phyloP scores from a whole-genome alignment of 108 stramenopile genomes.

The Fragilariopsis cylindrus region DNA sequence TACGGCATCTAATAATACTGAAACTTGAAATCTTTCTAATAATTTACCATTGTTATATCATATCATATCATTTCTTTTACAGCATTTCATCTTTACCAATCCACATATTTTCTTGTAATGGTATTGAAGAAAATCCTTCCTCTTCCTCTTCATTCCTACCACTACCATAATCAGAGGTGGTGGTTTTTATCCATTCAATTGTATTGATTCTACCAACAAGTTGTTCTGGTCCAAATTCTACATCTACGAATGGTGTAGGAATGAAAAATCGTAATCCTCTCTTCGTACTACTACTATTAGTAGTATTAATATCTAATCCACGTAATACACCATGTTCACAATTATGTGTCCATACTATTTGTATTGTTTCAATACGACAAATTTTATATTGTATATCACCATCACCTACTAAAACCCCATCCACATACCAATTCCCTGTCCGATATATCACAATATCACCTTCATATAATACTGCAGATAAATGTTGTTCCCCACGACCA shows the following conservation, averaged over 20 bases:
- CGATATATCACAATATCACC: constrained; percentile 72
- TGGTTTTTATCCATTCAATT: constrained; percentile 20
- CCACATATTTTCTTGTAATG: no score
- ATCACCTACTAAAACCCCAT: constrained; percentile 67
- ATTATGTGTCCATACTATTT: constrained; percentile 83
- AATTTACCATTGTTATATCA: no score
- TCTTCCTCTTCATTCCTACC: neutral
- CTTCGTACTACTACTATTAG: neutral
- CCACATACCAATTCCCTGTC: constrained; percentile 69
- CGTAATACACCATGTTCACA: constrained; percentile 81
- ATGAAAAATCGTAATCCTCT: neutral
- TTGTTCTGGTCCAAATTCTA: constrained; percentile 66
- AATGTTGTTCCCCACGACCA: constrained; percentile 63
- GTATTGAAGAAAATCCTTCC: no score
- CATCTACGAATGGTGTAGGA: constrained; percentile 8
- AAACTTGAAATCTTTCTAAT: no score
- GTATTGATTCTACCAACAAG: constrained; percentile 45
- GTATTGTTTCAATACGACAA: constrained; percentile 53
- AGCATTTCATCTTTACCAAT: no score
- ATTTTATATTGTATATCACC: constrained; percentile 28
- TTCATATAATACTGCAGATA: constrained; percentile 57
- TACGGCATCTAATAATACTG: no score
- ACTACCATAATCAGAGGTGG: neutral
- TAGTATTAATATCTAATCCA: constrained; percentile 42
- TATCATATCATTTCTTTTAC: no score